Evolutionary conservation across 495 filamentous ascomycete species (phyloP), one percentile per base, ranked within the genome.

Genomic region (Hyphodiscus hymeniophilus): DNA sequence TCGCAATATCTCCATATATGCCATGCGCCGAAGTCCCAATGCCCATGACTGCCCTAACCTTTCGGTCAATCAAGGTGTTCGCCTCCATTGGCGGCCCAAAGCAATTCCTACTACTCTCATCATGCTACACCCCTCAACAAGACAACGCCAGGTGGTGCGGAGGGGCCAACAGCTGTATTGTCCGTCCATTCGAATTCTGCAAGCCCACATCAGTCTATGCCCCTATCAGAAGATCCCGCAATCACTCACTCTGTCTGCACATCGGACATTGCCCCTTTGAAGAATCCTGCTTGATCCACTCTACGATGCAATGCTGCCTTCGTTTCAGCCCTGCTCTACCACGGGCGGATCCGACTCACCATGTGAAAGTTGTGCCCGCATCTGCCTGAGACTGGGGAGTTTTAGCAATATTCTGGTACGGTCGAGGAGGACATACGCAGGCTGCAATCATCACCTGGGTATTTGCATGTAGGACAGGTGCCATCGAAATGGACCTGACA

Each of bases 311-410:
- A 65, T 99, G 92, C 90, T 95, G 56, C 13, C 32, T 1, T 18
- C 21, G 20, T 5, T 7, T 3, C 8, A 22, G 17, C 18, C n/a
- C 7, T 15, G 16, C 31, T 20, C 12, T 1, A 22, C 34, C 15
- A 11, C 17, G n/a, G n/a, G 13, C 39, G 18, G 22, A n/a, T 20
- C 17, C 18, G 16, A 55, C 71, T 46, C 63, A 95, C 89, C 90
- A 94, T 90, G 66, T 97, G 92, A 60, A 97, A 97, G 38, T 88
- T 92, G 61, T 99, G 94, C 10, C 87, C 89, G 62, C 94, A 99
- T 66, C 88, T 92, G 16, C 94, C 94, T 38, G 87, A 86, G 38
- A 96, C 94, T 98, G 53, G 40, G 11, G 4, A 3, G 40, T 30
- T 5, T 45, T 28, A 47, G 8, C 7, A 42, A 17, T 11, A 45